phyloP scores from a whole-genome alignment of 306 rosid genomes.

The Acacia confusa region DNA sequence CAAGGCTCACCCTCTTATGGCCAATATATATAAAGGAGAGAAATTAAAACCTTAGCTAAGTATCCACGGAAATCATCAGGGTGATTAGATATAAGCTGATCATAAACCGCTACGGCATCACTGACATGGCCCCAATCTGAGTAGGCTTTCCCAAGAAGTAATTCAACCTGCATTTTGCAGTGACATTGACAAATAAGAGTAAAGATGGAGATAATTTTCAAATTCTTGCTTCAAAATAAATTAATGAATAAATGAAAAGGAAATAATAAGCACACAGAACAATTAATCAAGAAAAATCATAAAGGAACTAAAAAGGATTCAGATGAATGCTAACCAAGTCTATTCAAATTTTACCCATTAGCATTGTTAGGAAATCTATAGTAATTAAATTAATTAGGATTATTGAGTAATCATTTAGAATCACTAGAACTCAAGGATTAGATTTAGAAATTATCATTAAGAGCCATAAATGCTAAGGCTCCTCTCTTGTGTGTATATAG shows the following conservation, averaged over 20 bases:
- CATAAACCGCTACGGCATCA: slow-evolving; percentile 89
- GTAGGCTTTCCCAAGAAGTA: slow-evolving; percentile 95
- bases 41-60: slow-evolving; percentile 74
- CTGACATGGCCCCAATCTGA: slow-evolving; percentile 91
- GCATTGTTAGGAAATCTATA: too few species aligned
- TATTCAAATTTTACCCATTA: background rate
- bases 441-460: too few species aligned
- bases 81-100: slow-evolving; percentile 72
- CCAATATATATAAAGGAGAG: slow-evolving; percentile 4
- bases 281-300: slow-evolving; percentile 19
- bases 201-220: slow-evolving; percentile 1
- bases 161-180: slow-evolving; percentile 67
- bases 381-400: too few species aligned
- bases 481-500: too few species aligned
- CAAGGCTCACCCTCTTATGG: background rate
- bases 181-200: background rate
- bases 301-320: slow-evolving; percentile 6
- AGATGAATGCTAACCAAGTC: slow-evolving; percentile 11
- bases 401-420: too few species aligned
- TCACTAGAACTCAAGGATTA: too few species aligned
- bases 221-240: background rate
- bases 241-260: background rate
- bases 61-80: slow-evolving; percentile 91
- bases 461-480: too few species aligned
- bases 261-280: slow-evolving; percentile 3